These are phyloP conservation scores for Hymenoscyphus repandus DNA, from an alignment of 2,329 filamentous ascomycete species.

Conservation along the genomic window DNA sequence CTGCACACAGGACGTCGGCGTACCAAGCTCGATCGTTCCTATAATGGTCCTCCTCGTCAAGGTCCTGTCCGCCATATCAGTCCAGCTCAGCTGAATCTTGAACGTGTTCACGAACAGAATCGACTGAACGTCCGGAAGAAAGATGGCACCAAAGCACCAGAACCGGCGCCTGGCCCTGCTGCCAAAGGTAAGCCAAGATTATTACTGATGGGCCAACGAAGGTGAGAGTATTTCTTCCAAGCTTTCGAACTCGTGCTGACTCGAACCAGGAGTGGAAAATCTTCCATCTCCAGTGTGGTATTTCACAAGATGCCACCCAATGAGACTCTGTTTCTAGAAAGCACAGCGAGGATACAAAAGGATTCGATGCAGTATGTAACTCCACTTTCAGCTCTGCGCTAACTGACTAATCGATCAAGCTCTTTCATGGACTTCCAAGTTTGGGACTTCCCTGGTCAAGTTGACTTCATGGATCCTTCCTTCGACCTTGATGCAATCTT, in stretches of 20 bases:
- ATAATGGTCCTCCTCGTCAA: constrained; percentile 31
- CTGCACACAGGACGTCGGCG: constrained; percentile 28
- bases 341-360: constrained; percentile 89
- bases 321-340: constrained; percentile 93
- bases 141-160: constrained; percentile 39
- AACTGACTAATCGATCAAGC: constrained; percentile 40
- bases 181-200: constrained; percentile 71
- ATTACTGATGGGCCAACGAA: constrained; percentile 89
- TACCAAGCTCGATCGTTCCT: constrained; percentile 24
- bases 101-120: constrained; percentile 59
- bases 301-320: constrained; percentile 96
- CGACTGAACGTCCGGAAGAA: constrained; percentile 45
- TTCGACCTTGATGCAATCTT: constrained; percentile 95
- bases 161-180: constrained; percentile 41
- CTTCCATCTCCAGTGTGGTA: constrained; percentile 97
- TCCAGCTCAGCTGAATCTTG: constrained; percentile 58
- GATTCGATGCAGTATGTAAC: constrained; percentile 82
- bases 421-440: constrained; percentile 99
- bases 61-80: constrained; percentile 40
- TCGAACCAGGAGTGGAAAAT: constrained; percentile 79
- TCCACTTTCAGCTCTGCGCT: neutral
- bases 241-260: constrained; percentile 17
- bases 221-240: constrained; percentile 48
- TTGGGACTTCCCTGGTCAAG: constrained; percentile 94
- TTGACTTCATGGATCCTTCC: constrained; percentile 83